Evolutionary conservation across 768 basidiomycete species (phyloP).

Genomic region (Rhodotorula graminis): DNA sequence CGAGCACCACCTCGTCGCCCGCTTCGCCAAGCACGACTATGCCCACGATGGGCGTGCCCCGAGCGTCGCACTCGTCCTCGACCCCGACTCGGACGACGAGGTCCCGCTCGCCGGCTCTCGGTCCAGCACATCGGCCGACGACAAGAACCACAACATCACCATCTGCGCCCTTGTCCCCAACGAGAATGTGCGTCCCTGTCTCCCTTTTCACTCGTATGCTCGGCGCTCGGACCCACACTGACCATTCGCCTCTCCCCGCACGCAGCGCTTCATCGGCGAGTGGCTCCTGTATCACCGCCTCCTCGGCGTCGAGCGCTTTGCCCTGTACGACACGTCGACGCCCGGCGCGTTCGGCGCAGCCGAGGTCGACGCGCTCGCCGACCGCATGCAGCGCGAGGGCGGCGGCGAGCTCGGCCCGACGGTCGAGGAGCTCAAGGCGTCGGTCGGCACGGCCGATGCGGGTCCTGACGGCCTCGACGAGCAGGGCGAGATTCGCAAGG

Average conservation of each 20-base stretch:
- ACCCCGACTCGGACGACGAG: conserved; percentile 12
- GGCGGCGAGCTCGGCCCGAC: conserved; percentile 34
- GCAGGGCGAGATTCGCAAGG: conserved; percentile 12
- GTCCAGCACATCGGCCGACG: too few species aligned
- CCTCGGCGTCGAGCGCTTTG: conserved; percentile 34
- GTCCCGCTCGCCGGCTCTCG: neutral
- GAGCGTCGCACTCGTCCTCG: neutral
- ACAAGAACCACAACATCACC: conserved; percentile 14
- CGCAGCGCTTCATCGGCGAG: conserved; percentile 31
- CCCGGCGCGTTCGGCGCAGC: conserved; percentile 29
- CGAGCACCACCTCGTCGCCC: conserved; percentile 29
- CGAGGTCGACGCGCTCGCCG: conserved; percentile 31
- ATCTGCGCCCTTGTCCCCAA: conserved; percentile 32
- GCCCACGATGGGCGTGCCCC: neutral
- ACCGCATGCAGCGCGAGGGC: conserved; percentile 19
- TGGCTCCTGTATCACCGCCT: conserved; percentile 34
- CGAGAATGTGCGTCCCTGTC: conserved; percentile 8
- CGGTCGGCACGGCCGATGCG: neutral
- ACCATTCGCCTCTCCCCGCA: neutral
- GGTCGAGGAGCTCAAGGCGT: conserved; percentile 31
- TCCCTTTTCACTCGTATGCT: too few species aligned
- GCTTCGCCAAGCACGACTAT: conserved; percentile 14
- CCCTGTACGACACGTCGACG: conserved; percentile 31
- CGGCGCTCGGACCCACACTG: too few species aligned
- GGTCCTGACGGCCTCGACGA: conserved; percentile 25